phyloP scores from a whole-genome alignment of 495 filamentous ascomycete genomes.

The Penicillium ochrochloron region DNA sequence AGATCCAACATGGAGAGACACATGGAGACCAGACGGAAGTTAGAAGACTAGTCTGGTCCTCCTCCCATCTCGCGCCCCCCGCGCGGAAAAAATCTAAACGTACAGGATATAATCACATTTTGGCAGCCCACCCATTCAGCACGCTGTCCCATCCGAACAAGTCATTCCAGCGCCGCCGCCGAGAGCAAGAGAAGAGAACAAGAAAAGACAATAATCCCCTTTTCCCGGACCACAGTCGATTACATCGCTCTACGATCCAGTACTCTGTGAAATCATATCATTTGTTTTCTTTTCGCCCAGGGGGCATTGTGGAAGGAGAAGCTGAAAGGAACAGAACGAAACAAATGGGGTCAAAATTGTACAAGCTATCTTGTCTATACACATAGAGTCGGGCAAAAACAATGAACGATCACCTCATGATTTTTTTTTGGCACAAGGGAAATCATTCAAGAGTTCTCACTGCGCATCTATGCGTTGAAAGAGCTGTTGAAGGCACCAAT shows the following conservation, averaged over 20 bases:
- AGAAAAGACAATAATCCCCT: constrained; percentile 8
- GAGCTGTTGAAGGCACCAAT: constrained; percentile 87
- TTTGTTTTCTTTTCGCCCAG: constrained; percentile 14
- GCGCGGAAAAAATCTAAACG: constrained; percentile 53
- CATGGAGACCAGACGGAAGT: constrained; percentile 38
- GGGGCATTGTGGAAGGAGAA: constrained; percentile 22
- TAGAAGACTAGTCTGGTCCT: constrained; percentile 22
- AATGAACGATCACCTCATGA: constrained; percentile 32
- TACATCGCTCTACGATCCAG: constrained; percentile 37
- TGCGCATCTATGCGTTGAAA: constrained; percentile 67
- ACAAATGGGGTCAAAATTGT: constrained; percentile 58
- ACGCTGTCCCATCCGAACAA: background rate
- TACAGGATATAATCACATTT: constrained; percentile 58
- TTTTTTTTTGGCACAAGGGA: constrained; percentile 1
- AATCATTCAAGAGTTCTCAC: constrained; percentile 42
- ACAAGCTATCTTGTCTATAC: constrained; percentile 61
- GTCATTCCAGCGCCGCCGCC: background rate
- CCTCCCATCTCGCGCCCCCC: constrained; percentile 42
- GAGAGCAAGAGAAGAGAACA: constrained; percentile 9
- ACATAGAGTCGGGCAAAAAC: constrained; percentile 57
- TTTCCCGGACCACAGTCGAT: constrained; percentile 28
- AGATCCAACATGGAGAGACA: constrained; percentile 39
- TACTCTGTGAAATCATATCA: constrained; percentile 22
- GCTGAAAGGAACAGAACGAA: constrained; percentile 44
- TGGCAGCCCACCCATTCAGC: constrained; percentile 30